These are phyloP conservation scores for Stygiomarasmius scandens DNA, from an alignment of 1,284 basidiomycete species.

Conservation along the genomic window DNA sequence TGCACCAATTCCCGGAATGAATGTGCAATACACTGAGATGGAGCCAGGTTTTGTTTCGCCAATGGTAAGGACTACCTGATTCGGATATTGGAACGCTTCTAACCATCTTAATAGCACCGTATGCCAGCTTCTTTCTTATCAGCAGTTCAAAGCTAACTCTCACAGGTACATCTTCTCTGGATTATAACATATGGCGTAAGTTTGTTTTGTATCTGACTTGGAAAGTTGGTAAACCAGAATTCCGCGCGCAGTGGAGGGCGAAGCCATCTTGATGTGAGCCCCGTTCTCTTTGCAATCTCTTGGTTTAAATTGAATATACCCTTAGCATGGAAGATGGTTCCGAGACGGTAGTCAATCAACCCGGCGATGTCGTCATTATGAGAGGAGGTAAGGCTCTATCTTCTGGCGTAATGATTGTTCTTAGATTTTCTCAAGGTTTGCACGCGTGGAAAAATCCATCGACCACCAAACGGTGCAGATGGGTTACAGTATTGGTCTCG, in stretches of 20 bases:
- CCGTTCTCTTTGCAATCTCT: neutral
- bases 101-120: conserved; percentile 36
- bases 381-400: conserved; percentile 43
- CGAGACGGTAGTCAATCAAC: conserved; percentile 54
- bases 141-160: neutral
- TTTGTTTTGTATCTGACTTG: neutral
- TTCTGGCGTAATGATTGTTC: too few relatives aligned
- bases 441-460: conserved; percentile 67
- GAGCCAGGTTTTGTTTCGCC: conserved; percentile 52
- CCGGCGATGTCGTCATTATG: conserved; percentile 61
- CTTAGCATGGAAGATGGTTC: conserved; percentile 59
- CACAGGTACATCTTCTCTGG: conserved; percentile 49
- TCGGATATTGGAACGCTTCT: neutral
- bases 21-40: conserved; percentile 58
- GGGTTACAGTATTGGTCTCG: conserved; percentile 55
- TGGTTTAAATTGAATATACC: conserved; percentile 31
- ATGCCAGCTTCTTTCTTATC: neutral
- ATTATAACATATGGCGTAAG: conserved; percentile 64
- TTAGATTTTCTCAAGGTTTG: conserved; percentile 21
- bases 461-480: conserved; percentile 48
- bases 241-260: conserved; percentile 49
- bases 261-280: conserved; percentile 26
- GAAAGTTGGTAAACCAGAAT: neutral
- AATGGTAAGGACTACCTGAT: conserved; percentile 42
- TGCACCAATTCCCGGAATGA: conserved; percentile 49